Evolutionary conservation across 2,329 filamentous ascomycete species (phyloP).

Genomic region (Cladosporium sp.): DNA sequence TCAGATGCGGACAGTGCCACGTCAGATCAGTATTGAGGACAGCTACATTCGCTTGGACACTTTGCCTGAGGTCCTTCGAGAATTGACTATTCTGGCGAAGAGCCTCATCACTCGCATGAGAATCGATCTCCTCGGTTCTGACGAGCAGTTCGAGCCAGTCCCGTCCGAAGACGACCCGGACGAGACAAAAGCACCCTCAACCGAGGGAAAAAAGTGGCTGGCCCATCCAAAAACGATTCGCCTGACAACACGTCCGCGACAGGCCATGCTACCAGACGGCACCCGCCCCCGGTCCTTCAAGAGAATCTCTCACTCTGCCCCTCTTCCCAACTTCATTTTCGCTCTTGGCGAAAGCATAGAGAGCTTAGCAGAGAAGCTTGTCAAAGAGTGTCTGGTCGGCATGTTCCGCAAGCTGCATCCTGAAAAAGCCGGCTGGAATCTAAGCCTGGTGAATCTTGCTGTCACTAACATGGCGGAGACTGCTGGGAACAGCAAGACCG

Average conservation of each 20-base stretch:
- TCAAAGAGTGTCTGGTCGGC: constrained; percentile 60
- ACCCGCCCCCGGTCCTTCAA: constrained; percentile 54
- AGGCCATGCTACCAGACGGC: constrained; percentile 47
- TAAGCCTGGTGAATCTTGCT: constrained; percentile 80
- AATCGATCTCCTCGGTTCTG: constrained; percentile 60
- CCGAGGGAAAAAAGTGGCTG: constrained; percentile 53
- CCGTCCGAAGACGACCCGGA: constrained; percentile 20
- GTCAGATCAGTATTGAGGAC: constrained; percentile 92
- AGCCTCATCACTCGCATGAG: constrained; percentile 75
- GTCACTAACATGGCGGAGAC: constrained; percentile 70
- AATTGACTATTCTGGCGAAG: constrained; percentile 61
- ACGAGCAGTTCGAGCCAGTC: constrained; percentile 29
- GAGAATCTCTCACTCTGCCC: constrained; percentile 68
- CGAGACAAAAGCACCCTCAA: constrained; percentile 18
- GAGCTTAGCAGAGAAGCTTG: constrained; percentile 59
- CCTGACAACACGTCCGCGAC: constrained; percentile 65
- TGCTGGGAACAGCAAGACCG: constrained; percentile 38
- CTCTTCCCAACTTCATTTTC: constrained; percentile 70
- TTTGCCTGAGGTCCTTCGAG: constrained; percentile 56
- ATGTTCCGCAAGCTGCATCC: constrained; percentile 71
- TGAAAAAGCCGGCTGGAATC: constrained; percentile 64
- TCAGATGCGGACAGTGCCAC: constrained; percentile 63
- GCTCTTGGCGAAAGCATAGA: constrained; percentile 53
- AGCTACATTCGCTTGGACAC: constrained; percentile 70
- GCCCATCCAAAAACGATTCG: constrained; percentile 77